Base-by-base conservation (phyloP, 2,329 filamentous ascomycete species). In the Aspergillus awamori region DNA sequence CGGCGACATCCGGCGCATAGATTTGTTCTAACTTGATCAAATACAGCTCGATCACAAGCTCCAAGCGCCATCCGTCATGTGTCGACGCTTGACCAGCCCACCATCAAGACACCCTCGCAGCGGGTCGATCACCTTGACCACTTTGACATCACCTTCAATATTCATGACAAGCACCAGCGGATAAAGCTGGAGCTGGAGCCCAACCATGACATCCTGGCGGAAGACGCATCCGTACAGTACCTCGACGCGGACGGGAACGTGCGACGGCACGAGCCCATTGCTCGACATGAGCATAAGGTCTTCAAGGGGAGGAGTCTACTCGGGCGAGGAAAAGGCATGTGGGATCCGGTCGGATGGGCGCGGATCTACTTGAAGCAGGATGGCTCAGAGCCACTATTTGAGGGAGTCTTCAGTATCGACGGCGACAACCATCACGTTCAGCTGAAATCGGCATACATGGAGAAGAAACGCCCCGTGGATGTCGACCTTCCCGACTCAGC, bases 341-440 rank as follows among this genome's bases (percentile, higher is more conserved):
- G 93, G 92, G 87, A 87, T 58, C 87, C 89, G 65, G 90, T 89
- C 15, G 95, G 95, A 48, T 97, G 92, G 91, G 92, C 94, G 47
- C 85, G 95, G 60, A 87, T 98, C 63, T 87, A 88, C 52, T 81
- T 99, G 10, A 84, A 87, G 68, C 82, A 83, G 64, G 95, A 99
- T 78, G 95, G 95, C 2, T 76, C 81, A 45, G 74, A 85, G 15
- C 95, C 95, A 22, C 77, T 97, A 30, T 99, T 99, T 68, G 92
- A 97, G 76, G 95, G 95, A 57, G 89, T 90, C 2, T 97, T 98
- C 74, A 88, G 89, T 36, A 79, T 98, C 39, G 81, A 90, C 70
- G 87, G 90, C 59, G 87, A 97, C 72, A 87, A 93, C 68, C 93
- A 99, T 77, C 92, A 98, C 75, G 83, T 99, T 55, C 90, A 96